Evolutionary conservation across 1,284 basidiomycete species (phyloP).

Genomic region (Neotropicomus parvogracilis): DNA sequence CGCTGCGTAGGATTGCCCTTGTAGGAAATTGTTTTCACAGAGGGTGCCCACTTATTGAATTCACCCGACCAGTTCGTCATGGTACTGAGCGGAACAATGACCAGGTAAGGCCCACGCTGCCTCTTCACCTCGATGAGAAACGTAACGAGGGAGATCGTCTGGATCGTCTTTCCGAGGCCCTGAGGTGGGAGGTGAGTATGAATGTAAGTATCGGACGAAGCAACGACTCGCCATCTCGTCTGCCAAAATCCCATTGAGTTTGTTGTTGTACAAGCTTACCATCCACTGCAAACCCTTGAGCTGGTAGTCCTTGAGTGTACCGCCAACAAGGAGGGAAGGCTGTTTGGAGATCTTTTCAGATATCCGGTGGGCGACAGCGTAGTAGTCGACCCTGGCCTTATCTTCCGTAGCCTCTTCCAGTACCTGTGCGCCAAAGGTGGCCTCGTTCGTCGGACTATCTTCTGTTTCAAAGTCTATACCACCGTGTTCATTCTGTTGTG

Average conservation of each 20-base stretch:
- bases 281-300: slow-evolving; percentile 96
- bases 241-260: slow-evolving; percentile 93
- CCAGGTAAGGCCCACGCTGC: slow-evolving; percentile 92
- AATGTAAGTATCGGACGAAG: not conserved
- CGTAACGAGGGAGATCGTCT: slow-evolving; percentile 93
- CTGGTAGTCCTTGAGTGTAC: slow-evolving; percentile 91
- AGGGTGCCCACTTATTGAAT: slow-evolving; percentile 96
- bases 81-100: slow-evolving; percentile 97
- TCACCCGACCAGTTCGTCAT: slow-evolving; percentile 99
- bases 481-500: slow-evolving; percentile 86
- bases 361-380: slow-evolving; percentile 92
- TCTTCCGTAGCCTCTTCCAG: slow-evolving; percentile 55
- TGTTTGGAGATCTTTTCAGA: slow-evolving; percentile 87
- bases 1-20: slow-evolving; percentile 90
- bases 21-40: slow-evolving; percentile 83
- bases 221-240: slow-evolving; percentile 86
- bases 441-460: slow-evolving; percentile 78
- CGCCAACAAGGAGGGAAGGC: slow-evolving; percentile 78
- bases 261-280: slow-evolving; percentile 98
- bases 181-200: slow-evolving; percentile 35
- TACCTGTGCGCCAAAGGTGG: slow-evolving; percentile 85
- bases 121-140: slow-evolving; percentile 94
- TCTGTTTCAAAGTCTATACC: slow-evolving; percentile 50
- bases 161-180: slow-evolving; percentile 95
- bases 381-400: slow-evolving; percentile 90